phyloP scores from a whole-genome alignment of 2,329 filamentous ascomycete species.

The Nemania serpens region DNA sequence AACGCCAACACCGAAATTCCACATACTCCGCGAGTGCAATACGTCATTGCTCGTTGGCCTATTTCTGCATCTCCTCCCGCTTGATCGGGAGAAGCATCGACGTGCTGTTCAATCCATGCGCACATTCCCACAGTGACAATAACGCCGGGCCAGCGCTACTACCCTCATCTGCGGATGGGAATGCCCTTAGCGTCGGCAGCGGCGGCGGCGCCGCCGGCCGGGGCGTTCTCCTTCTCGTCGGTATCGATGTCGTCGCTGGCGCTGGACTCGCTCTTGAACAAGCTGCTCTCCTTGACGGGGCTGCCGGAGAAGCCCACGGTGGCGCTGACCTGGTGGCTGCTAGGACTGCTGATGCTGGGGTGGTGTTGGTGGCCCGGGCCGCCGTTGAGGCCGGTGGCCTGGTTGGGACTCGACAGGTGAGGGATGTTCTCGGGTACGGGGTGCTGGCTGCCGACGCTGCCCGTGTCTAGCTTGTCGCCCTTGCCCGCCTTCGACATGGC shows the following conservation, averaged over 20 bases:
- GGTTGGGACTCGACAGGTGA: constrained; percentile 74
- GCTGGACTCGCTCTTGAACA: constrained; percentile 81
- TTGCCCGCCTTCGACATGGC: constrained; percentile 97
- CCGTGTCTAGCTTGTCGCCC: constrained; percentile 90
- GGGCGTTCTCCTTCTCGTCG: constrained; percentile 44
- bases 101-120: not conserved
- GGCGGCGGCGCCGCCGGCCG: constrained; percentile 54
- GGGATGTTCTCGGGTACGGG: constrained; percentile 95
- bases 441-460: constrained; percentile 91
- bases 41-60: not conserved
- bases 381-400: constrained; percentile 47
- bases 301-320: constrained; percentile 62
- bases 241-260: constrained; percentile 53
- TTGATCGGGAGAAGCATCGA: too few relatives aligned
- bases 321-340: constrained; percentile 47
- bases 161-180: constrained; percentile 65
- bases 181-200: constrained; percentile 61
- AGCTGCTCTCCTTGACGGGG: constrained; percentile 89
- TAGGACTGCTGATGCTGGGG: constrained; percentile 44
- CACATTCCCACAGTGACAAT: not conserved
- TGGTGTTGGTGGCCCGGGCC: constrained; percentile 43
- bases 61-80: not conserved
- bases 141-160: not conserved
- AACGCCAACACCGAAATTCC: constrained; percentile 10
- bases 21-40: constrained; percentile 1